Conservation (phyloP, 2,329 filamentous ascomycete genomes). For the Penicillium sp. region DNA sequence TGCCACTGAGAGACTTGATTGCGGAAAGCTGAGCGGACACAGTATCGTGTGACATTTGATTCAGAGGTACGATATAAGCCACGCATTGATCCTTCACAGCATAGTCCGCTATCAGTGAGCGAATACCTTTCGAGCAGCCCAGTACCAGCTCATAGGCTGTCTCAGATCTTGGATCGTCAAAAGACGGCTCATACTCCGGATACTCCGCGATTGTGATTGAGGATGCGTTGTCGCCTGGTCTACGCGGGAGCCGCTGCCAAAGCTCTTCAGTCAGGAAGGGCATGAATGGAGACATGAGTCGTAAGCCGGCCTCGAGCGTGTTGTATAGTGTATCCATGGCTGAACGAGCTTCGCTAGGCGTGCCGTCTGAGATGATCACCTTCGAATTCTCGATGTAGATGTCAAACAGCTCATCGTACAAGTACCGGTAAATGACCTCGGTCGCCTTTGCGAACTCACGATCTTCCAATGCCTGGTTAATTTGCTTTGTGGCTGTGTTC, state of each 20-base stretch:
- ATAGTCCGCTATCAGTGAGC: constrained; percentile 53
- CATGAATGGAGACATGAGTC: constrained; percentile 52
- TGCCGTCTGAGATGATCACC: constrained; percentile 34
- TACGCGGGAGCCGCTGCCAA: constrained; percentile 55
- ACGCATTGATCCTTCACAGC: constrained; percentile 41
- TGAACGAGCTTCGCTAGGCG: constrained; percentile 38
- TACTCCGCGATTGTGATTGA: constrained; percentile 55
- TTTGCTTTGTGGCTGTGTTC: constrained; percentile 36
- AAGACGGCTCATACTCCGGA: constrained; percentile 48
- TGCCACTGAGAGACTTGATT: constrained; percentile 71
- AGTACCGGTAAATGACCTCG: constrained; percentile 39
- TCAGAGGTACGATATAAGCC: constrained; percentile 58
- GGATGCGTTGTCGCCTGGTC: constrained; percentile 49
- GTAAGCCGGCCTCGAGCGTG: constrained; percentile 53
- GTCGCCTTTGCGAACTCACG: constrained; percentile 40
- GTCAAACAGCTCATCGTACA: constrained; percentile 42
- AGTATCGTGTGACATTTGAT: constrained; percentile 58
- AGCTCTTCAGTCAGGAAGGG: constrained; percentile 53
- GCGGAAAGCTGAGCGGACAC: constrained; percentile 60
- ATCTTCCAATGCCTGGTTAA: constrained; percentile 37
- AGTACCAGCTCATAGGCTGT: constrained; percentile 55
- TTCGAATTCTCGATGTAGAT: constrained; percentile 45
- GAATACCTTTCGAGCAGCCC: constrained; percentile 51
- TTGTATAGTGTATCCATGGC: constrained; percentile 58
- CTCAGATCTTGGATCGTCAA: constrained; percentile 51